Base-by-base conservation (phyloP, 2,329 filamentous ascomycete genomes). In the Lojkania enalia region DNA sequence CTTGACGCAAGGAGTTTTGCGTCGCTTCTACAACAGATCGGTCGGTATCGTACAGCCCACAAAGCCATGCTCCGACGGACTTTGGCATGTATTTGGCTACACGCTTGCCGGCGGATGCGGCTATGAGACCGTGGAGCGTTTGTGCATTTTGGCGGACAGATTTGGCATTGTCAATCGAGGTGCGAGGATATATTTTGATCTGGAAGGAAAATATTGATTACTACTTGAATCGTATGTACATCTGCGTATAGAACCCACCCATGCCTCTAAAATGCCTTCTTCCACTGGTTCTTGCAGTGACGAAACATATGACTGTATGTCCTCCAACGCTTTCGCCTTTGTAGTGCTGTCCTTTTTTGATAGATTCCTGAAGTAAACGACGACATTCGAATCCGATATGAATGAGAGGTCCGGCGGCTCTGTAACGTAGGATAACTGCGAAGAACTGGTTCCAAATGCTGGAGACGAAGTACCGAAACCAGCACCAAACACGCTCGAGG, bases 291-390 rank as follows among this genome's bases (percentile, higher is more conserved):
- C 82, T 55, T 78, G 65, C 66, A 78, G 31, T 70, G 78, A 67
- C 75, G 79, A 76, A 29, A 88, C 75, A 62, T 87, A 80, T 23
- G 79, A 68, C 36, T 89, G 78, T 15, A 99, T 72, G 40, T 97
- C 92, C 58, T 97, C 91, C 20, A 99, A 75, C 0, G 89, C 92
- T 68, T 92, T 96, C 5, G 86, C 80, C 67, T 96, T 95, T 27
- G 94, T 99, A 9, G 84, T 95, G 61, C 85, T 86, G 73, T 96
- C 92, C 71, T 94, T 95, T 74, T 97, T 99, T 39, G 85, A 79
- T 3, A 96, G 73, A 58, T 95, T 96, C 71, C 96, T 95, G 74
- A 96, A 89, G n/a, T 85, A 83, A 12, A 97, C 90, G 27, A 92
- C 83, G 27, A 92, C 77, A 61, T 94, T 87, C 5, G 90, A 80